A percentile compares a stretch with the other conserved stretches of the same genome.
Conservation (phyloP, 805 yeast genomes). For the Millerozyma acaciae region DNA sequence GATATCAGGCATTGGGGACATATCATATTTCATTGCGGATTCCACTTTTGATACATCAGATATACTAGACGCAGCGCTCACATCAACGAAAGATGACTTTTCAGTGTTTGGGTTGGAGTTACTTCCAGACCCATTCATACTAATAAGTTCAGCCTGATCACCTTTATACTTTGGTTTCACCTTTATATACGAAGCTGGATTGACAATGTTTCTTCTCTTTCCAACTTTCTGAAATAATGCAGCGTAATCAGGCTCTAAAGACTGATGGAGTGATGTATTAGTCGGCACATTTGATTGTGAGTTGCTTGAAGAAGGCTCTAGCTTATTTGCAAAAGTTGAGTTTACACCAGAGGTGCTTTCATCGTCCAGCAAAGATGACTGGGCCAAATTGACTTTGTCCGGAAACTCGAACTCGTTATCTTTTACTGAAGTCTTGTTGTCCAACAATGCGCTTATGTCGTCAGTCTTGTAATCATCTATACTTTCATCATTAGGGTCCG, state of each 20-base stretch:
- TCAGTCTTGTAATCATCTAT: slow-evolving; percentile 4
- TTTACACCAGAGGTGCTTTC: background rate
- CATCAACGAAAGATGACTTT: slow-evolving; percentile 11
- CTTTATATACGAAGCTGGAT: slow-evolving; percentile 19
- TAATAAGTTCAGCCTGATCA: slow-evolving; percentile 12
- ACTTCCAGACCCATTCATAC: slow-evolving; percentile 3
- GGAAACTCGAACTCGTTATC: background rate
- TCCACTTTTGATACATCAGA: slow-evolving; percentile 7
- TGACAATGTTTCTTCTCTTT: slow-evolving; percentile 31
- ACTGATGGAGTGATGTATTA: slow-evolving; percentile 6
- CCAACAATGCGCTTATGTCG: slow-evolving; percentile 1
- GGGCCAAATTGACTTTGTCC: background rate
- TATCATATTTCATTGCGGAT: too few relatives aligned
- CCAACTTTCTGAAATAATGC: slow-evolving; percentile 43
- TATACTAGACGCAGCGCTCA: slow-evolving; percentile 1
- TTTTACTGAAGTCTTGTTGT: background rate
- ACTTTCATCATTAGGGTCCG: slow-evolving; percentile 7
- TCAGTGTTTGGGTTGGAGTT: slow-evolving; percentile 13
- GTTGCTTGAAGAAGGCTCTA: slow-evolving; percentile 14
- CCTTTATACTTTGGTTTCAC: slow-evolving; percentile 19
- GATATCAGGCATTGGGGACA: too few relatives aligned
- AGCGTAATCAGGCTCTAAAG: slow-evolving; percentile 37
- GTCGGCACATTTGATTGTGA: slow-evolving; percentile 9
- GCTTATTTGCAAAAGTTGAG: background rate
- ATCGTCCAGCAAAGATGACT: background rate